These are phyloP conservation scores for Aspergillus haitiensis DNA, from an alignment of 495 filamentous ascomycete species.

Conservation along the genomic window DNA sequence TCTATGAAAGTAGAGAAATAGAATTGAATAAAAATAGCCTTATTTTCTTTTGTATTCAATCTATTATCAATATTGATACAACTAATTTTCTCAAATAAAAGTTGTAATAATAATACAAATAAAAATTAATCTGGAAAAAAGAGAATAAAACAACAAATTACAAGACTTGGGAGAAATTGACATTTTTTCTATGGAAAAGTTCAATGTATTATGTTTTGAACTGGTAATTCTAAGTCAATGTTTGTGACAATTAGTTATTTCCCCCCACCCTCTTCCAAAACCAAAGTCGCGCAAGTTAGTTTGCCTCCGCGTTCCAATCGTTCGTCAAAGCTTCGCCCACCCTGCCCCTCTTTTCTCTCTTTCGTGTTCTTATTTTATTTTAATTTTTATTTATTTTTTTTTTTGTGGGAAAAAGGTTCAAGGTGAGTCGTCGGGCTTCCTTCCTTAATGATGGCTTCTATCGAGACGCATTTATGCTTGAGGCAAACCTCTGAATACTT, in stretches of 20 bases:
- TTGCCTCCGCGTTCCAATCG: constrained; percentile 16
- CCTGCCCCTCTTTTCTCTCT: constrained; percentile 12
- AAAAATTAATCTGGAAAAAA: neutral
- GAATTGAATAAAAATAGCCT: too few species aligned
- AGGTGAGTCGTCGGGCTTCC: neutral
- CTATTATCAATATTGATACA: too few species aligned
- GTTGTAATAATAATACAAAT: neutral
- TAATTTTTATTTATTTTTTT: too few species aligned
- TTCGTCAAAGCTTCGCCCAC: constrained; percentile 22
- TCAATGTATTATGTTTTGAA: neutral
- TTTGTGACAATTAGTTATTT: too few species aligned
- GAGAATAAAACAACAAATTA: neutral
- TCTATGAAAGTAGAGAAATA: too few species aligned
- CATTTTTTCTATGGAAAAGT: neutral
- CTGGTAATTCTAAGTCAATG: neutral
- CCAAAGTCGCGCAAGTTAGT: neutral
- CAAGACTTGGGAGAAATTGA: neutral
- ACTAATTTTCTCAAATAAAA: neutral
- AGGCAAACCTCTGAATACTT: too few species aligned
- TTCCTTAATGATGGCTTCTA: neutral
- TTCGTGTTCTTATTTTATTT: neutral
- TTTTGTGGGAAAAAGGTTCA: neutral
- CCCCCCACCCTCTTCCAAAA: neutral
- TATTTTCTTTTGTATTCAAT: too few species aligned
- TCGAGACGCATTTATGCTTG: too few species aligned